Base-by-base conservation (phyloP, 129 eudicot species). In the Helichrysum umbraculigerum region DNA sequence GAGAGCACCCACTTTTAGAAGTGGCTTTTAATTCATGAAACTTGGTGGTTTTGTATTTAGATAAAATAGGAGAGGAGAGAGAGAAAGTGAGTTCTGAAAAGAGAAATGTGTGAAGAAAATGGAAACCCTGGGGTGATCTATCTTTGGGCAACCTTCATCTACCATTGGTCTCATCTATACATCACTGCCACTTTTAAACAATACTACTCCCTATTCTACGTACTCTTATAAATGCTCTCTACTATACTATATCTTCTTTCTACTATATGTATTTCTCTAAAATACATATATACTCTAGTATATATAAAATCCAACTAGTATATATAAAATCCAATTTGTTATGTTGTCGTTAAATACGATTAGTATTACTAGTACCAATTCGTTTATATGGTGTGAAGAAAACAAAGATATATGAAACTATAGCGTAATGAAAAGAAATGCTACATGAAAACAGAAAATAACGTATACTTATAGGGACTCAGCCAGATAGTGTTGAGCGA, bases 81-180 rank as follows among this genome's bases (percentile, higher is more conserved):
- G 70, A 72, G 78, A 77, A 73, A 72, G 20, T 66, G 39, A 34
- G 77, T 33, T 76, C 56, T 81, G 76, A 73, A 75, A 77, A 72
- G 78, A 73, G 74, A 71, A 73, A 73, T 73, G 78, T 74, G 82
- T 29, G 75, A 78, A 82, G 86, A 82, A 82, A 83, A 83, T 83
- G 83, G 86, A 83, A 83, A 83, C 83, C 86, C 86, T 83, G 83
- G 86, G 83, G 76, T 67, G 77, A 78, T 56, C 86, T 83, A 83
- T 78, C 80, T 78, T 78, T 78, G 80, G 86, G 86, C 76, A 77
- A 83, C 86, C 83, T 56, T 62, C 63, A 60, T 83, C 79, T 68
- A 83, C 86, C 83, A 74, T 80, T 80, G 83, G 83, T 74, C 79
- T 66, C 74, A 68, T 67, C 79, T 66, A 74, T 80, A 74, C 79